Evolutionary conservation across 768 basidiomycete genomes (phyloP).

Genomic region (Sarcodon sp.): DNA sequence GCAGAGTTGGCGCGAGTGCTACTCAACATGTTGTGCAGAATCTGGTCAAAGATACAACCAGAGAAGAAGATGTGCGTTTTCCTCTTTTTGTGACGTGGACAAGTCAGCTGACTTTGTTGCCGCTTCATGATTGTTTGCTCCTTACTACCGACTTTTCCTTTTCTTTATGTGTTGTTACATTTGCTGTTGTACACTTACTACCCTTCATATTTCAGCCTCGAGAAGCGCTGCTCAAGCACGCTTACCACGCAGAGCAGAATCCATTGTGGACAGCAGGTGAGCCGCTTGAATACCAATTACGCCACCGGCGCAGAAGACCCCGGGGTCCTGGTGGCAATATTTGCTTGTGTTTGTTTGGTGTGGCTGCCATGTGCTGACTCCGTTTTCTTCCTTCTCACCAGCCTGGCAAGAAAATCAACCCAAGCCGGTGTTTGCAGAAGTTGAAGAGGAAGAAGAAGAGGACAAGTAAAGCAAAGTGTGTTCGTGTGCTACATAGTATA

Average conservation of each 20-base stretch:
- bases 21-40: conserved; percentile 96
- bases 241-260: conserved; percentile 60
- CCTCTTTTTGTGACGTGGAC: conserved; percentile 10
- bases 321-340: conserved; percentile 15
- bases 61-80: conserved; percentile 88
- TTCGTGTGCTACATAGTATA: conserved; percentile 1
- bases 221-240: conserved; percentile 92
- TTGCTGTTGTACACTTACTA: neutral
- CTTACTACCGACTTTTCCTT: conserved; percentile 2
- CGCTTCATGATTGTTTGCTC: conserved; percentile 4
- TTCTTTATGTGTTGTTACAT: neutral
- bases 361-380: conserved; percentile 44
- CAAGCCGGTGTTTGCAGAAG: conserved; percentile 68
- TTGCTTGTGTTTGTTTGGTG: conserved; percentile 29
- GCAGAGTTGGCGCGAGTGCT: conserved; percentile 91
- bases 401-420: conserved; percentile 85
- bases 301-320: neutral
- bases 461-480: conserved; percentile 32
- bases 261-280: conserved; percentile 79
- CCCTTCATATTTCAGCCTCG: conserved; percentile 54
- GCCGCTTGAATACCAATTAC: conserved; percentile 15
- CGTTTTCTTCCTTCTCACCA: conserved; percentile 32
- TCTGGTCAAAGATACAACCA: conserved; percentile 78
- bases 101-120: conserved; percentile 7
- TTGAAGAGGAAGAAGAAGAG: conserved; percentile 40